Evolutionary conservation across 1,284 basidiomycete species (phyloP), one percentile per base, ranked within the genome.

Genomic region (Stygiomarasmius scandens): DNA sequence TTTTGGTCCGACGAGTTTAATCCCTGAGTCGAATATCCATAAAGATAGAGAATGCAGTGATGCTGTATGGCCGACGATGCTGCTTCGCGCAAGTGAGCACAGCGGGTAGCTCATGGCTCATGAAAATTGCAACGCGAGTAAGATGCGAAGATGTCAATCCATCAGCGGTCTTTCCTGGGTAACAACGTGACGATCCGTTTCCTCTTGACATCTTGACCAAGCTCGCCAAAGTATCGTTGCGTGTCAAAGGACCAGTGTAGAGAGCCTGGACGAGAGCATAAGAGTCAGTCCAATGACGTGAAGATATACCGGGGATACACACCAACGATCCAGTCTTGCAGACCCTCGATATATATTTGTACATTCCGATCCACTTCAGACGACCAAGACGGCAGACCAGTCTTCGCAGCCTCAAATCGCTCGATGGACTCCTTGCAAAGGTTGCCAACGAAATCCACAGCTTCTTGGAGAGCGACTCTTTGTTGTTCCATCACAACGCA

Each of bases 291-390:
- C n/a, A n/a, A n/a, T n/a, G n/a, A n/a, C n/a, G n/a, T n/a, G n/a
- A n/a, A n/a, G n/a, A n/a, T n/a, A n/a, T n/a, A n/a, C n/a, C n/a
- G n/a, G n/a, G n/a, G n/a, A n/a, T n/a, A n/a, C n/a, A n/a, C n/a
- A n/a, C 29, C 29, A n/a, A 83, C 81, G 50, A 86, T 86, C 85
- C 85, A 87, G 61, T 84, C 71, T 2, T 79, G 82, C 22, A 87
- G 72, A 3, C 85, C 85, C 20, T 79, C 68, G 52, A 83, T 78
- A 64, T 87, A 87, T 45, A 77, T 66, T 2, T 68, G 70, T 12
- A 87, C 79, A 20, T 86, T 76, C 2, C 71, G 69, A 66, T 87
- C 84, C 55, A 86, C 76, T 58, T 78, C 64, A 0, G 77, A 71
- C 11, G 82, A 80, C 84, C 82, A 86, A 0, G 81, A 84, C 14